Evolutionary conservation across 2,329 filamentous ascomycete genomes (phyloP), one percentile per base, ranked within the genome.

Genomic region (Chrysoporthe deuterocubensis): DNA sequence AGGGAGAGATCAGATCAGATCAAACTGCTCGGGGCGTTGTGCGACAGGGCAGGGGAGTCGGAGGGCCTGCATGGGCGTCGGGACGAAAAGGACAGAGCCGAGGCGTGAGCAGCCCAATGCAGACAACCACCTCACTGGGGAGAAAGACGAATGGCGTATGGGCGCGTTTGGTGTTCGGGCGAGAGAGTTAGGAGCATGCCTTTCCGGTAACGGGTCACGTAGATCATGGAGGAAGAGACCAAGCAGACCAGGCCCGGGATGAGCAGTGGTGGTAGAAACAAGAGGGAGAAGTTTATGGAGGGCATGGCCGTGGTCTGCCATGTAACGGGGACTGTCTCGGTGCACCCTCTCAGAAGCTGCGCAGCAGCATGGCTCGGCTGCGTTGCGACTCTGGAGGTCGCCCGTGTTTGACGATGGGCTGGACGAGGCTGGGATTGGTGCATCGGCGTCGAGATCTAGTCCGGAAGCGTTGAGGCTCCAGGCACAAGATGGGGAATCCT

Each of bases 381-480:
- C 43, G 59, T n/a, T 44, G n/a, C 43, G 43, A 61, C 57, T 34
- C 21, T 52, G 46, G 44, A 26, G 32, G 54, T 40, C 32, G 62
- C 4, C 61, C 21, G 48, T 63, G 61, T 63, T 63, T 63, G 61
- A 63, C 61, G 61, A 54, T 34, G 42, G 32, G 18, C 21, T 37
- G 63, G 52, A 58, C 62, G 40, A 56, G 62, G 63, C 42, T 40
- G 16, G 42, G 40, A 58, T 59, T 65, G 54, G 63, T 18, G 13
- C 43, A n/a, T 16, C 21, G 46, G n/a, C 26, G 46, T 6, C 32
- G 60, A 26, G 16, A 40, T 62, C 60, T 62, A 62, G 44, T 62
- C 60, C 46, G 14, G 67, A 71, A 63, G 64, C 59, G 64, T 58
- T 62, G 54, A 54, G n/a, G 61, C 60, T 67, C 65, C 54, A 73